phyloP scores from a whole-genome alignment of 2,329 filamentous ascomycete genomes.

The Harringtonia aguacate region DNA sequence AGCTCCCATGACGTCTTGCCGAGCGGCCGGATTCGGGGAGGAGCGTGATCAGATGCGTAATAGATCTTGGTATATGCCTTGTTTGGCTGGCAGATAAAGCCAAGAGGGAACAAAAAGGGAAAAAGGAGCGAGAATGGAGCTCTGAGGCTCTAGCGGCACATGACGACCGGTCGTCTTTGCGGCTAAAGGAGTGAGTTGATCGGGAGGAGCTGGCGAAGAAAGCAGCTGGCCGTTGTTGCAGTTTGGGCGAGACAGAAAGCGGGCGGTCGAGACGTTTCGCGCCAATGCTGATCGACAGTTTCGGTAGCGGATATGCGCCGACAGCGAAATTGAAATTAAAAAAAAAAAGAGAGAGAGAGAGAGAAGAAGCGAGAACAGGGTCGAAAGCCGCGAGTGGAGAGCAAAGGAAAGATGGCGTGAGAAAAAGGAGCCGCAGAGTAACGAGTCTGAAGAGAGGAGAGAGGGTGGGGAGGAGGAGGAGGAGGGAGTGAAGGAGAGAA shows the following conservation, averaged over 20 bases:
- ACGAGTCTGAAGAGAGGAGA: too few species aligned
- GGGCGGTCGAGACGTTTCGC: constrained; percentile 19
- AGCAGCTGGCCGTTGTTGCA: too few species aligned
- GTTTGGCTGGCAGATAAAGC: too few species aligned
- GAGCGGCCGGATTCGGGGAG: neutral
- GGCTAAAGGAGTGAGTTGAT: neutral
- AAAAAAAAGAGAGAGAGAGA: neutral
- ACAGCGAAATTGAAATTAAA: too few species aligned
- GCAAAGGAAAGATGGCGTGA: neutral
- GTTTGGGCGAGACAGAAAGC: neutral
- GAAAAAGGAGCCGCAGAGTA: too few species aligned
- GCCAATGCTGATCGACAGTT: constrained; percentile 27
- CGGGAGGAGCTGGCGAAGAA: neutral
- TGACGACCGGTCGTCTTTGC: constrained; percentile 12
- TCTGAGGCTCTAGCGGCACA: constrained; percentile 5
- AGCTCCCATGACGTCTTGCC: neutral
- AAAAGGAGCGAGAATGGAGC: neutral
- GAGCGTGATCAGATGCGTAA: neutral
- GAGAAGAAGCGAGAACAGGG: neutral
- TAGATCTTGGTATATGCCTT: too few species aligned
- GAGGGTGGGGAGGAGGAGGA: too few species aligned
- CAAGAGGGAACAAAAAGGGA: too few species aligned
- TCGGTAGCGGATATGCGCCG: constrained; percentile 16
- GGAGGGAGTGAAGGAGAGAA: too few species aligned
- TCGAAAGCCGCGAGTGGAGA: too few species aligned